Evolutionary conservation across 2,329 filamentous ascomycete species (phyloP).

Genomic region (Pseudocercospora crystallina): DNA sequence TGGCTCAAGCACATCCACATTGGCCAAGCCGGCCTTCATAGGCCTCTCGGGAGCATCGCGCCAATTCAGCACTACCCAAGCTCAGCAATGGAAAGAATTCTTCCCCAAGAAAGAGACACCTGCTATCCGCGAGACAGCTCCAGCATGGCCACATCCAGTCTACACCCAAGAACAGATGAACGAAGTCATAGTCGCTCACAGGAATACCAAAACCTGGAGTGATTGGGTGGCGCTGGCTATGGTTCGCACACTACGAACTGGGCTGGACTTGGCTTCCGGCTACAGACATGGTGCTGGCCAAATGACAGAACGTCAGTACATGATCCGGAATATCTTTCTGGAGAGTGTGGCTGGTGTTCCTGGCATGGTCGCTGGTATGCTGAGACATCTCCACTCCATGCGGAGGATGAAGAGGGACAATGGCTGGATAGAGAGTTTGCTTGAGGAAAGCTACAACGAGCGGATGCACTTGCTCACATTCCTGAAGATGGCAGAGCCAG

Average conservation of each 20-base stretch:
- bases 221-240: conserved; percentile 78
- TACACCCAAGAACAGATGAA: conserved; percentile 81
- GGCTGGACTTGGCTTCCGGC: conserved; percentile 79
- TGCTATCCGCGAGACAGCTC: conserved; percentile 45
- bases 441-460: conserved; percentile 40
- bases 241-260: conserved; percentile 73
- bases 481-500: conserved; percentile 84
- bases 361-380: conserved; percentile 94
- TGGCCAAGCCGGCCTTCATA: conserved; percentile 36
- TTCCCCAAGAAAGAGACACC: conserved; percentile 48
- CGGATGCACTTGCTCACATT: conserved; percentile 92
- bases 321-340: conserved; percentile 78
- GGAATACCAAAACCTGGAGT: conserved; percentile 67
- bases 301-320: conserved; percentile 85
- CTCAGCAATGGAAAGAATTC: conserved; percentile 43
- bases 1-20: conserved; percentile 28
- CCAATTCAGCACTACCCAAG: conserved; percentile 43
- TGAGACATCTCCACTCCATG: conserved; percentile 82
- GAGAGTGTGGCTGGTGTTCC: conserved; percentile 94
- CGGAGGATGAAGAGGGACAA: conserved; percentile 87
- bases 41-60: conserved; percentile 32
- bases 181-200: conserved; percentile 71
- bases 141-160: conserved; percentile 52
- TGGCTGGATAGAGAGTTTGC: conserved; percentile 69
- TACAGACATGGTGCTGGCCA: conserved; percentile 60